Base-by-base conservation (phyloP, 768 basidiomycete species). In the Russula foetens region DNA sequence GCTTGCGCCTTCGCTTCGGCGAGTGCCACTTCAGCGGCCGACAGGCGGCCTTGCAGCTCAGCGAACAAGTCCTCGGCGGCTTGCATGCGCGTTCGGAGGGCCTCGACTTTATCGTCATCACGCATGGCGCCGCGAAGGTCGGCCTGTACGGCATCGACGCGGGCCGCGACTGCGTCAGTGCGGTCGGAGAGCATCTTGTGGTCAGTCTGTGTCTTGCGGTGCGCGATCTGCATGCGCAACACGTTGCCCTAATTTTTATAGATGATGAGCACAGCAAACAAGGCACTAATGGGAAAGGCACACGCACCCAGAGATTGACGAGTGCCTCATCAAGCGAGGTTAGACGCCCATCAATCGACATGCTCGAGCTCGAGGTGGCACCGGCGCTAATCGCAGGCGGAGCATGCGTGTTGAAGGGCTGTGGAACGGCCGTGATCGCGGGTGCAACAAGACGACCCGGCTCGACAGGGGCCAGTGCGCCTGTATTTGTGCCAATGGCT, bases 1-100 rank as follows among this genome's bases (percentile, higher is more conserved):
- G 76, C 76, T 33, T 77, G 41, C 24, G 23, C 50, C 31, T 53
- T 51, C 8, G 45, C 55, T 21, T 55, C 35, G 14, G 48, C 47
- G 24, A 50, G 33, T 17, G 47, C 46, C 3, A 15, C 44, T 44
- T 59, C 57, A 8, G 55, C 31, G 2, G 29, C 35, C 28, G 51
- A 47, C 14, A 62, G 19, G 45, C 61, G 61, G 5, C n/a, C 52
- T 14, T 54, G 64, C 23, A 59, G 39, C 15, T 41, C 57, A 15
- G 39, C 15, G n/a, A 57, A 39, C 7, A 52, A 19, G 14, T 59
- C 55, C 52, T 66, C 62, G 28, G 52, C 35, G 0, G n/a, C 33
- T 21, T 55, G 14, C 23, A 66, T 43, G 24, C 63, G 55, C 14
- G 15, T 23, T 7, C 46, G 45, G 7, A 64, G 39, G 19, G 21